Conservation (phyloP, 305 asterid species). For the Fraxinus latifolia region DNA sequence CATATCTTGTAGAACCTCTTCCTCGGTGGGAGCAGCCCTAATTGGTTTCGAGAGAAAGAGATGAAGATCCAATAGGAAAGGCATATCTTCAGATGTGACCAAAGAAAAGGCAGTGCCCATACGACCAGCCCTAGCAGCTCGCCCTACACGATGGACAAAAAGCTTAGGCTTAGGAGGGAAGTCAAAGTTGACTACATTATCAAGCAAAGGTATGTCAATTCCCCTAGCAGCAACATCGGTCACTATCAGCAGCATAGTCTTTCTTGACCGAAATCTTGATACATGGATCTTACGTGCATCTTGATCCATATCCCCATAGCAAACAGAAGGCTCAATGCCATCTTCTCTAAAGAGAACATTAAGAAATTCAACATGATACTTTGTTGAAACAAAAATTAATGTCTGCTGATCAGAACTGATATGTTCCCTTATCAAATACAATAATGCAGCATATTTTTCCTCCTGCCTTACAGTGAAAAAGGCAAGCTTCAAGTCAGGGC, state of each 20-base stretch:
- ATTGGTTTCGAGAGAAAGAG: constrained; percentile 85
- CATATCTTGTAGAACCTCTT: constrained; percentile 58
- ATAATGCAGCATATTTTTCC: constrained; percentile 70
- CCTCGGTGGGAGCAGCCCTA: constrained; percentile 83
- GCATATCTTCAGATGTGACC: constrained; percentile 81
- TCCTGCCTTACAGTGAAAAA: constrained; percentile 83
- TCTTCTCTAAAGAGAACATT: constrained; percentile 60
- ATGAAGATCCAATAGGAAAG: constrained; percentile 82
- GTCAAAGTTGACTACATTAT: constrained; percentile 84
- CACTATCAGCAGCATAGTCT: constrained; percentile 82
- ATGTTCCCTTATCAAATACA: constrained; percentile 77
- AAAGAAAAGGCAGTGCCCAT: constrained; percentile 81
- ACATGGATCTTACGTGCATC: constrained; percentile 85
- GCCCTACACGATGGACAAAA: constrained; percentile 91
- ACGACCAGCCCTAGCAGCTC: constrained; percentile 98
- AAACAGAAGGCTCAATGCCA: constrained; percentile 77
- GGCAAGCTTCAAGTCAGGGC: constrained; percentile 73
- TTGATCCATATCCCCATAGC: constrained; percentile 97
- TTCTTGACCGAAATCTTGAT: constrained; percentile 75
- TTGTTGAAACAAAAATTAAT: constrained; percentile 77
- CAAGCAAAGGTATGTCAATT: constrained; percentile 91
- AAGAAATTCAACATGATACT: constrained; percentile 87
- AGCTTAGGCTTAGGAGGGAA: constrained; percentile 90
- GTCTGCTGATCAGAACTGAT: constrained; percentile 68
- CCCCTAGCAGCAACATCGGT: constrained; percentile 99